Base-by-base conservation (phyloP, 2,329 filamentous ascomycete genomes). In the Fusarium luffae region DNA sequence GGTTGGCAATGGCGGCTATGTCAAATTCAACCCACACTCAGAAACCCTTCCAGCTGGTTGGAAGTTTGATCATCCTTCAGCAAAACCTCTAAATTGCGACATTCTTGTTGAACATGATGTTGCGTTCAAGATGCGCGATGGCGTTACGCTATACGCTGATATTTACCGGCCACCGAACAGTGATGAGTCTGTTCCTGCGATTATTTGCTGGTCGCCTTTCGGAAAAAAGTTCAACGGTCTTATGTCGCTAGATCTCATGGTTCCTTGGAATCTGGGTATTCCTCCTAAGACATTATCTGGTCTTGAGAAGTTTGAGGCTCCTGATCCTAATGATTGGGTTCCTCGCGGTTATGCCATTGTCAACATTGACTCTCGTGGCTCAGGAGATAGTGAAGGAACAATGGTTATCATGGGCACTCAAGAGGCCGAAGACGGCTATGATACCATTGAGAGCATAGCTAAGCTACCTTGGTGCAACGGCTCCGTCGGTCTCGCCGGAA, bases 201-300 rank as follows among this genome's bases (percentile, higher is more conserved):
- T 64, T 4, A 34, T 64, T 2, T 64, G 61, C 30, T 64, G 61
- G 61, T 64, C 61, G 0, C 61, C 61, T 12, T 64, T 64, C 1
- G 61, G 61, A 7, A 64, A 64, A 11, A 64, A 64, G 16, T 64
- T 64, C 21, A 64, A 64, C 2, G 61, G 61, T 1, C 37, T 64
- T 10, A 14, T 64, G 8, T 64, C 61, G 0, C 7, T 64, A 12
- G 51, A 56, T 0, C 59, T 63, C 1, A 64, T 64, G 61, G 59
- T 64, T 1, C 59, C 61, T 0, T 64, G 61, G 61, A 64, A 63
- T 0, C 7, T 64, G 0, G 61, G 61, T 0, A 64, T 64, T 6
- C 59, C 59, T 0, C 9, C 61, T 0, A 37, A 63, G 5, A 64
- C 61, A 0, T 14, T 64, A 0, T 64, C 61, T 10, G 61, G 61